phyloP scores from a whole-genome alignment of 73 alveolate genomes.

The Paramecium sexaurelia region DNA sequence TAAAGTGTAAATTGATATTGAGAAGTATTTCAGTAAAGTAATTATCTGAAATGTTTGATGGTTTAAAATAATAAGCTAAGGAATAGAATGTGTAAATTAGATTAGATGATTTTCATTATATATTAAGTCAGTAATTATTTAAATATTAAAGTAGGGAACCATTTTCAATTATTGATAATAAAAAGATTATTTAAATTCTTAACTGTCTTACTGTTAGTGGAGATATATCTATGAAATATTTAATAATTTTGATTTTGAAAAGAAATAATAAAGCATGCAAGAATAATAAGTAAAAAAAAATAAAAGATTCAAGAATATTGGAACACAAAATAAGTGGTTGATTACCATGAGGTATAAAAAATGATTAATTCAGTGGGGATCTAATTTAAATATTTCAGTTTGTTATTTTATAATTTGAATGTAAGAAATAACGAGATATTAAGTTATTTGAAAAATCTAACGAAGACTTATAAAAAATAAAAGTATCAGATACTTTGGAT shows the following conservation, averaged over 20 bases:
- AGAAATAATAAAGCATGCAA: background rate
- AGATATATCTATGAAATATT: background rate
- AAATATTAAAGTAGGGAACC: background rate
- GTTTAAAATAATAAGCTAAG: background rate
- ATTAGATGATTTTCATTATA: slow-evolving; percentile 10
- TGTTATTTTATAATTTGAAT: background rate
- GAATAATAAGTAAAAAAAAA: background rate
- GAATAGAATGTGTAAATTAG: background rate
- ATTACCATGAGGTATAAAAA: background rate
- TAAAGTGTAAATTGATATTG: background rate
- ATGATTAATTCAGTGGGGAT: background rate
- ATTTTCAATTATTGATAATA: background rate
- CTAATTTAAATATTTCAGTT: background rate
- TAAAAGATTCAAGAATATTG: background rate
- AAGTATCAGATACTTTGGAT: background rate
- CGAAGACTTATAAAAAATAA: background rate
- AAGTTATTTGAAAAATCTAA: background rate
- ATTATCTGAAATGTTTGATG: background rate
- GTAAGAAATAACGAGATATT: background rate
- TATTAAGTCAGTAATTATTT: background rate
- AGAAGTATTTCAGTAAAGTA: background rate
- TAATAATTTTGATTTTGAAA: background rate
- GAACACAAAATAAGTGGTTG: background rate
- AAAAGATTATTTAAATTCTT: background rate
- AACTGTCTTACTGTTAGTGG: background rate